Base-by-base conservation (phyloP, 352 stramenopile species). In the Globisporangium apiculatum region DNA sequence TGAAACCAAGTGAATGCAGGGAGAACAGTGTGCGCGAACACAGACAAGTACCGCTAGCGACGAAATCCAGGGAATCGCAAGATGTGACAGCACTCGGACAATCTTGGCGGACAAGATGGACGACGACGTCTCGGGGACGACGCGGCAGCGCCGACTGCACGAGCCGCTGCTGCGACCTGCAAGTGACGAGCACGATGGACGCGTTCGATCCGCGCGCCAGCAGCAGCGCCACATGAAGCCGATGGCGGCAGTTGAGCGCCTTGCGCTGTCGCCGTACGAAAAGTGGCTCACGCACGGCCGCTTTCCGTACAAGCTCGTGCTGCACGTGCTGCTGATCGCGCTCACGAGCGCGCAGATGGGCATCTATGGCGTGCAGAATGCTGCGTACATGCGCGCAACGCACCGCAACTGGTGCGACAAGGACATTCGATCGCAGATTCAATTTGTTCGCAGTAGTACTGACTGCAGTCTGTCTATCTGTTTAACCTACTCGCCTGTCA, bases 241-340 rank as follows among this genome's bases (percentile, higher is more conserved):
- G 1, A 86, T 87, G 78, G 72, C 65, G 3, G 57, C 64, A 15
- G 60, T 83, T 38, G 81, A 90, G 65, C 65, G 69, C 31, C 58
- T 90, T 40, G 54, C 86, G 66, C 71, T 95, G 12, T 92, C 86
- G n/a, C 81, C 82, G 17, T 90, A 79, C 71, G 83, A 91, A 57
- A 94, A 92, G 51, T 95, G 84, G 83, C 35, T 56, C 18, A 24
- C 47, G 14, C 73, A 92, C 63, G 65, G 79, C 14, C 79, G 81
- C 50, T 89, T 97, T 61, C 88, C 87, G 5, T 91, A 74, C 71
- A 97, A 97, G 67, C 64, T 95, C 62, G 57, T 66, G 60, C 72
- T 94, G 58, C 87, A 97, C 51, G 58, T 84, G 42, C 46, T 75
- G n/a, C 77, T 97, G 12, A 38, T 97, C 52, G 47, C 72, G 57